Evolutionary conservation across 2,329 filamentous ascomycete genomes (phyloP), one percentile per base, ranked within the genome.

Genomic region (Paraphaeosphaeria sporulosa): DNA sequence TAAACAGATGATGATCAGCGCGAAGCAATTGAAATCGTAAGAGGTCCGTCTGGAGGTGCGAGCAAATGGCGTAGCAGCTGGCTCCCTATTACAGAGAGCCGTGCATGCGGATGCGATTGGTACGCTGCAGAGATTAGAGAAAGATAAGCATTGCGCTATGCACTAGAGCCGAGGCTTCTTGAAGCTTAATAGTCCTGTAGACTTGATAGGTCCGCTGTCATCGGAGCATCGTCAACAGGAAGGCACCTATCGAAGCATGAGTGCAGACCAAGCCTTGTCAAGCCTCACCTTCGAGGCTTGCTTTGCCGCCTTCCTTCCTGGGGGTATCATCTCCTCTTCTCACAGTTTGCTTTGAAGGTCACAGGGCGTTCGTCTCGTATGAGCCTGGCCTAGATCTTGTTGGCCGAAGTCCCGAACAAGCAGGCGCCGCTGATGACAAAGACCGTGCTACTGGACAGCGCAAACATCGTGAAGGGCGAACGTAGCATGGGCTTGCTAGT

Each of bases 211-310:
- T 23, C 30, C 48, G 12, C 30, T 8, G 7, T 13, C 6, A 15
- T 27, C 10, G 34, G 19, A 15, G 36, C 4, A n/a, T 34, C 32
- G 40, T 13, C 30, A 19, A 19, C 38, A 36, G 46, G 43, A 49
- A 15, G 21, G 49, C 43, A 27, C 12, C 6, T 13, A 17, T 40
- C 21, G n/a, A n/a, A 30, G 12, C 21, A 40, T 42, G 5, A 27
- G 12, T 27, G 9, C 19, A 15, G 23, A 9, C 27, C 36, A 52
- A 57, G 55, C 55, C 38, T 44, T 36, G 30, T 46, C 13, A 52
- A 51, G 47, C 55, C 52, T 44, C 36, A 50, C 27, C 47, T 38
- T 34, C 27, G 42, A 50, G 36, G 49, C 49, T 52, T 52, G 34
- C 49, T 52, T 42, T 30, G 42, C 13, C 19, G 50, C 55, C 47